phyloP scores from a whole-genome alignment of 441 rosid species.

The Adansonia rubrostipa region DNA sequence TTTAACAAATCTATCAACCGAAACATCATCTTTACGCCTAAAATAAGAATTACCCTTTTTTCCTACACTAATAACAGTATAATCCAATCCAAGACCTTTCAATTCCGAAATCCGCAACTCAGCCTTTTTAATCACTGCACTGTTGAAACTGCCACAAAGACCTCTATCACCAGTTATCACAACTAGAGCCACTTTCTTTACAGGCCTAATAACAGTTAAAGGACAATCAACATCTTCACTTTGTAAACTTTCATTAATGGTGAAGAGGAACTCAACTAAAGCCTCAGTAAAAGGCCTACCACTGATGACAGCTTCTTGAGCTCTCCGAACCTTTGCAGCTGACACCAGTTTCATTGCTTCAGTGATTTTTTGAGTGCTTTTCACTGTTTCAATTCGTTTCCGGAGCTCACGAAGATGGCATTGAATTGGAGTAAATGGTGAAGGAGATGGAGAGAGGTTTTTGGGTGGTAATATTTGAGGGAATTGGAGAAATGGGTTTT shows the following conservation, averaged over 20 bases:
- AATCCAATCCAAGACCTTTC: slow-evolving; percentile 55
- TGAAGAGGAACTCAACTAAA: slow-evolving; percentile 52
- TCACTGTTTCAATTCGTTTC: slow-evolving; percentile 58
- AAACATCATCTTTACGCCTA: slow-evolving; percentile 45
- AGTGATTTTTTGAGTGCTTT: slow-evolving; percentile 63
- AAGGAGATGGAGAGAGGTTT: slow-evolving; percentile 26
- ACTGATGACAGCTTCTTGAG: slow-evolving; percentile 78
- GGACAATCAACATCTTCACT: slow-evolving; percentile 68
- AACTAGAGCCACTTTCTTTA: slow-evolving; percentile 64
- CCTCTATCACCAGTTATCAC: slow-evolving; percentile 70
- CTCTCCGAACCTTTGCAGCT: slow-evolving; percentile 72
- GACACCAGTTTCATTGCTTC: slow-evolving; percentile 82
- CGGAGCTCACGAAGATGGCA: slow-evolving; percentile 63
- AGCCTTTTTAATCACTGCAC: slow-evolving; percentile 56
- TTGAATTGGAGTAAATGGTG: slow-evolving; percentile 26
- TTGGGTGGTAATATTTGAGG: slow-evolving; percentile 19
- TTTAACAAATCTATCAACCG: slow-evolving; percentile 51
- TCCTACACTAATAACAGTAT: slow-evolving; percentile 63
- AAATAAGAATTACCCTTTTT: slow-evolving; percentile 74
- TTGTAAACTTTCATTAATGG: slow-evolving; percentile 51
- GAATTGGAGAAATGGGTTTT: slow-evolving; percentile 32
- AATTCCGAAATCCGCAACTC: slow-evolving; percentile 54
- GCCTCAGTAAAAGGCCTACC: slow-evolving; percentile 67
- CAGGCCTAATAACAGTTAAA: slow-evolving; percentile 57
- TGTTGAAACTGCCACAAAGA: slow-evolving; percentile 79